A percentile compares a stretch with the other conserved stretches of the same genome.
These are phyloP conservation scores for Coemansia umbellata DNA, from an alignment of 192 early-diverging fungal genomes.

Conservation along the genomic window DNA sequence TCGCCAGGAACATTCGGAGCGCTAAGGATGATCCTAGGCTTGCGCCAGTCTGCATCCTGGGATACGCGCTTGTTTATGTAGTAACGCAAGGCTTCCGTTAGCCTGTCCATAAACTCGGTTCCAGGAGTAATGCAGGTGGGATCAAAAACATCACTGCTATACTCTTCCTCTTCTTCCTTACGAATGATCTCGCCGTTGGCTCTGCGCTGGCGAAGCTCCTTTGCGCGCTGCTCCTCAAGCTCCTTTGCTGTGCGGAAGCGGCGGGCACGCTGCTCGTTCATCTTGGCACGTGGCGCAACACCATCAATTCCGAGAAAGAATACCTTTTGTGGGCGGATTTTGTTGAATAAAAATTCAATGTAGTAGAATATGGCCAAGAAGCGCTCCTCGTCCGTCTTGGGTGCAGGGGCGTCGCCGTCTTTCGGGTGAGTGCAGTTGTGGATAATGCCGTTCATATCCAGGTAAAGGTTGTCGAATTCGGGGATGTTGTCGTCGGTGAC, in stretches of 20 bases:
- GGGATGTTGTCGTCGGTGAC: constrained; percentile 89
- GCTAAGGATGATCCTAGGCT: constrained; percentile 88
- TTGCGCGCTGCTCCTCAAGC: constrained; percentile 50
- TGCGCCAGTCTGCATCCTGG: constrained; percentile 85
- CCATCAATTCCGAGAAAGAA: constrained; percentile 95
- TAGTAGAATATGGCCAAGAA: constrained; percentile 94
- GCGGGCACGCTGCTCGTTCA: constrained; percentile 98
- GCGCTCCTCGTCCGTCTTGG: constrained; percentile 91
- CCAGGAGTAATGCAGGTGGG: constrained; percentile 98
- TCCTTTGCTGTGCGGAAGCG: constrained; percentile 95
- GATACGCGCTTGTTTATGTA: constrained; percentile 86
- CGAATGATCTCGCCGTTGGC: constrained; percentile 59
- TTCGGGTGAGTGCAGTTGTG: constrained; percentile 96
- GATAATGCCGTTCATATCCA: constrained; percentile 99
- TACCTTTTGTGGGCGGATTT: constrained; percentile 89
- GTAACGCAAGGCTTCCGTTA: constrained; percentile 83
- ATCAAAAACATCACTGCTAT: constrained; percentile 77
- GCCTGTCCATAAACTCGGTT: constrained; percentile 91
- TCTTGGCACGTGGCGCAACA: constrained; percentile 97
- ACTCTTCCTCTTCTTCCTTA: constrained; percentile 66
- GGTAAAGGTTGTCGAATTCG: constrained; percentile 95
- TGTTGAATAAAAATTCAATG: constrained; percentile 87
- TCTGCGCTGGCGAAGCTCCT: constrained; percentile 55
- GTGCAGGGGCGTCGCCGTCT: constrained; percentile 80
- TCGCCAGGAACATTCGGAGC: constrained; percentile 95